Conservation (phyloP, 345 rosid genomes). For the Trapa bicornis region DNA sequence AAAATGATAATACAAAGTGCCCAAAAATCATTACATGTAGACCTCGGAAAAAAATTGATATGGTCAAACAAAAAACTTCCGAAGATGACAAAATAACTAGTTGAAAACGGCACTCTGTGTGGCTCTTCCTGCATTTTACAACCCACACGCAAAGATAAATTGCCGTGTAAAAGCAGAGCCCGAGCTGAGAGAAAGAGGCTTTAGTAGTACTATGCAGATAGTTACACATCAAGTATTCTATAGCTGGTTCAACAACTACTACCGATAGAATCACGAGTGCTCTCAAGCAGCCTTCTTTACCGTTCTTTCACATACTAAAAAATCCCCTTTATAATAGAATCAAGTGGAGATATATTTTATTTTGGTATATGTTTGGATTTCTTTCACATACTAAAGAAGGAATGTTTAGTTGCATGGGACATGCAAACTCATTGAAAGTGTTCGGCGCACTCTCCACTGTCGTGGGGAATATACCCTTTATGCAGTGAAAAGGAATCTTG, state of each 20-base stretch:
- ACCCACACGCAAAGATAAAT: not conserved
- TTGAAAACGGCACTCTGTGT: not conserved
- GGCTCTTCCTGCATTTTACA: conserved; percentile 2
- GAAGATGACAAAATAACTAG: not conserved
- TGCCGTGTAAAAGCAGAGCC: not conserved
- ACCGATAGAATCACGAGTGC: too few relatives aligned
- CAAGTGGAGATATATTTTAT: too few relatives aligned
- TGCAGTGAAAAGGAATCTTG: not conserved
- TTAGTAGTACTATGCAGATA: too few relatives aligned
- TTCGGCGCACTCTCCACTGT: not conserved
- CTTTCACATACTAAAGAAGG: not conserved
- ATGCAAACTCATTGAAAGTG: conserved; percentile 19
- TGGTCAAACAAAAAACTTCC: too few relatives aligned
- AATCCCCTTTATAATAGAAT: too few relatives aligned
- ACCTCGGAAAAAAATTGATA: too few relatives aligned
- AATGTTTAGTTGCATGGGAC: conserved; percentile 30
- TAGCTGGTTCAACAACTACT: too few relatives aligned
- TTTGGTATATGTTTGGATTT: too few relatives aligned
- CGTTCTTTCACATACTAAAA: too few relatives aligned
- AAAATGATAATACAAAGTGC: not conserved
- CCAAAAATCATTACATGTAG: not conserved
- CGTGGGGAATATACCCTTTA: conserved; percentile 1
- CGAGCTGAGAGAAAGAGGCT: too few relatives aligned
- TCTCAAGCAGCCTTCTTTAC: too few relatives aligned
- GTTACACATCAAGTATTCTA: too few relatives aligned